Conservation (phyloP, 768 basidiomycete species). For the Collybiopsis confluens region DNA sequence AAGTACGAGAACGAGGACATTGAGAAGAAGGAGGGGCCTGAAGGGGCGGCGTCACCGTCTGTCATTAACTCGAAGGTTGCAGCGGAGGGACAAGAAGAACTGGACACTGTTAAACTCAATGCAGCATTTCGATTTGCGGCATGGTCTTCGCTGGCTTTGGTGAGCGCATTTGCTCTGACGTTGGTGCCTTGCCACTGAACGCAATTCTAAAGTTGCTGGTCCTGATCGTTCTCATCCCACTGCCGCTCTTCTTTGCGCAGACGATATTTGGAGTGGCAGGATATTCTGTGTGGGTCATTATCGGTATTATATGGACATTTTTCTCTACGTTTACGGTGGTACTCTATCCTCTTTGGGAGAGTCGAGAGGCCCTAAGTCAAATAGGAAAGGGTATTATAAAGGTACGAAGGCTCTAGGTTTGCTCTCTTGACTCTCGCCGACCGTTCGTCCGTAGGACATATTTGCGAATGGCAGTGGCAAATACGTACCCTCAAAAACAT, state of each 20-base stretch:
- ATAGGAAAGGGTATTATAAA: conserved; percentile 62
- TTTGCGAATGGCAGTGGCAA: neutral
- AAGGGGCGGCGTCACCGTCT: conserved; percentile 20
- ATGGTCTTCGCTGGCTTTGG: conserved; percentile 64
- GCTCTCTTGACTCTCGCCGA: no score
- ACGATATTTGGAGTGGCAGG: conserved; percentile 64
- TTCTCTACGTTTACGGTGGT: conserved; percentile 72
- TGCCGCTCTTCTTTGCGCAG: conserved; percentile 82
- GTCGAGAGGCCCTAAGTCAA: conserved; percentile 55
- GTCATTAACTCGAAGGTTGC: conserved; percentile 33
- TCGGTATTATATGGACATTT: conserved; percentile 86
- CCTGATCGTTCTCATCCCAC: conserved; percentile 70
- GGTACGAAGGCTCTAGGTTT: conserved; percentile 29
- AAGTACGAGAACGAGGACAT: conserved; percentile 27
- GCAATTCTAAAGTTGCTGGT: conserved; percentile 42
- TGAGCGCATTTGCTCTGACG: conserved; percentile 26
- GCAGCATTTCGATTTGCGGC: conserved; percentile 82
- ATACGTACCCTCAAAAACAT: conserved; percentile 10
- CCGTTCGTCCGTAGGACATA: conserved; percentile 5
- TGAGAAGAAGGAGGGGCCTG: conserved; percentile 19
- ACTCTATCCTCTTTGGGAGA: conserved; percentile 85
- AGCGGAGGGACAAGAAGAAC: conserved; percentile 45
- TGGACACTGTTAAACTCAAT: conserved; percentile 59
- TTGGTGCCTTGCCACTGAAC: neutral
- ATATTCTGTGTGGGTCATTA: conserved; percentile 73